phyloP scores from a whole-genome alignment of 768 basidiomycete genomes.

The Leccinum obscurum region DNA sequence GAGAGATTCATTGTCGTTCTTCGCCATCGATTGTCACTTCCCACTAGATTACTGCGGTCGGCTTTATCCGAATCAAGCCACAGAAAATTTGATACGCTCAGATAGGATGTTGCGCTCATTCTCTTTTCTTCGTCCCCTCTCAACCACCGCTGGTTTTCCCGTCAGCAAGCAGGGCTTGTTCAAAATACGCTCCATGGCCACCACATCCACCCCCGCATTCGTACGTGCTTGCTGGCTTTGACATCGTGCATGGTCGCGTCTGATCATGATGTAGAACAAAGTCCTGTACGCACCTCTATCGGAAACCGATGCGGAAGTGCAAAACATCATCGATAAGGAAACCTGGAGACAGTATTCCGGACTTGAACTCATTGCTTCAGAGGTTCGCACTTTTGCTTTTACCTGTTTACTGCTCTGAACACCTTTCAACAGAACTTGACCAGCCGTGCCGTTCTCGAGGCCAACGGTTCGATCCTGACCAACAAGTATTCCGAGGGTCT shows the following conservation, averaged over 20 bases:
- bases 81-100: slow-evolving; percentile 17
- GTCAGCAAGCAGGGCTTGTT: slow-evolving; percentile 14
- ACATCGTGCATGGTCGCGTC: neutral
- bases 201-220: slow-evolving; percentile 57
- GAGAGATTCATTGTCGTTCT: neutral
- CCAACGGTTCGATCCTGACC: slow-evolving; percentile 97
- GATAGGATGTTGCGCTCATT: slow-evolving; percentile 33
- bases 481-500: slow-evolving; percentile 99
- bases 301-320: slow-evolving; percentile 91
- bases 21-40: neutral
- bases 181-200: slow-evolving; percentile 56
- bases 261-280: slow-evolving; percentile 67
- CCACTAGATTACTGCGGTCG: slow-evolving; percentile 9
- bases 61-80: slow-evolving; percentile 22
- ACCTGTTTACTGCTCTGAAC: neutral
- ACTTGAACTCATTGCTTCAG: slow-evolving; percentile 97
- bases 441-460: slow-evolving; percentile 93
- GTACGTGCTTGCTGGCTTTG: slow-evolving; percentile 38
- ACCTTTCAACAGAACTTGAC: slow-evolving; percentile 77
- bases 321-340: slow-evolving; percentile 98
- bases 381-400: slow-evolving; percentile 52
- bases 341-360: slow-evolving; percentile 98
- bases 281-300: slow-evolving; percentile 84
- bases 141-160: slow-evolving; percentile 26
- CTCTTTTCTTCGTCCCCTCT: slow-evolving; percentile 27